Percentiles rank a stretch among this genome's conserved stretches.
These are phyloP conservation scores for Psilocybe cubensis DNA, from an alignment of 768 basidiomycete genomes.

Conservation along the genomic window DNA sequence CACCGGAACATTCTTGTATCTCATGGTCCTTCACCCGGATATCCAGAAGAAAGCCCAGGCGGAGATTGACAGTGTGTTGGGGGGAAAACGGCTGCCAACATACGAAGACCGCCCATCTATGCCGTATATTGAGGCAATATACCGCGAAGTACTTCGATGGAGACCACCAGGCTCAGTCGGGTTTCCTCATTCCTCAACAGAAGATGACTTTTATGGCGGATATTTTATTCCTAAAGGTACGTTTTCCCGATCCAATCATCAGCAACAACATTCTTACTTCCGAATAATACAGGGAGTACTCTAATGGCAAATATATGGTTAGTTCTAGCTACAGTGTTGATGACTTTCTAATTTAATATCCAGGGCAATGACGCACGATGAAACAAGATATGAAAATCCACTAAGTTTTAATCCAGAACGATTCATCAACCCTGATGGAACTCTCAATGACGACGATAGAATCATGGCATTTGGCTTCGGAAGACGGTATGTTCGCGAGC, in stretches of 20 bases:
- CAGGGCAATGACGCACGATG: constrained; percentile 37
- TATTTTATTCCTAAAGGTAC: constrained; percentile 27
- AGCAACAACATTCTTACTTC: background rate
- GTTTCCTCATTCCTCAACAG: constrained; percentile 23
- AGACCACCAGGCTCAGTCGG: constrained; percentile 16
- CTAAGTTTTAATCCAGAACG: constrained; percentile 46
- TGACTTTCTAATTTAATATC: background rate
- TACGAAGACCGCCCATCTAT: constrained; percentile 26
- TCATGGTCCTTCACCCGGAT: constrained; percentile 30
- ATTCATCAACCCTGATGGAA: constrained; percentile 41
- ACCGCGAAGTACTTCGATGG: constrained; percentile 16
- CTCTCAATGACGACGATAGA: constrained; percentile 36
- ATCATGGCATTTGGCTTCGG: constrained; percentile 43
- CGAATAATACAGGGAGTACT: constrained; percentile 21
- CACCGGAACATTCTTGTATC: constrained; percentile 28
- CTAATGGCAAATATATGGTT: constrained; percentile 37
- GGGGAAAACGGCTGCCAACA: constrained; percentile 28
- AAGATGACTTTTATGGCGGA: constrained; percentile 26
- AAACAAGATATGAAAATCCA: constrained; percentile 33
- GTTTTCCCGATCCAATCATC: background rate
- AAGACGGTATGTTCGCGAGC: constrained; percentile 21
- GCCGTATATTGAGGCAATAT: constrained; percentile 27
- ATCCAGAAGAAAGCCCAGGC: constrained; percentile 32
- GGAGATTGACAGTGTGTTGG: constrained; percentile 37
- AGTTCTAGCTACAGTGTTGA: background rate